A percentile compares a stretch with the other conserved stretches of the same genome.
Evolutionary conservation across 2,329 filamentous ascomycete genomes (phyloP).

Genomic region (Penicillium sp.): DNA sequence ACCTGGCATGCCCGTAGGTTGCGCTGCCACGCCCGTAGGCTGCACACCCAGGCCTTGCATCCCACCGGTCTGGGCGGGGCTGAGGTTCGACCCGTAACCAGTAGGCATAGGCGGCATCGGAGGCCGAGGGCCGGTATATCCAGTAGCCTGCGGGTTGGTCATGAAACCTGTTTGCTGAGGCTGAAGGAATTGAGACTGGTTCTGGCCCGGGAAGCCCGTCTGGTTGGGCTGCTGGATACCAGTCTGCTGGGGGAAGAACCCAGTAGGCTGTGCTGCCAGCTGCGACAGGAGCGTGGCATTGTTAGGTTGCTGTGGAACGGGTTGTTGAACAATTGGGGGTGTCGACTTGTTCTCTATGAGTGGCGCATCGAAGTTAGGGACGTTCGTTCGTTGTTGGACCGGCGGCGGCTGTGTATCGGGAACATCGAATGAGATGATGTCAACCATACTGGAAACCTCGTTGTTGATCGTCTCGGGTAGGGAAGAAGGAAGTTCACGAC

Average conservation of each 20-base stretch:
- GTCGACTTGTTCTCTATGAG: slow-evolving; percentile 48
- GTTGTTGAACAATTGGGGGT: slow-evolving; percentile 59
- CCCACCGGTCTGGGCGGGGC: slow-evolving; percentile 65
- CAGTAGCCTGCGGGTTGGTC: slow-evolving; percentile 69
- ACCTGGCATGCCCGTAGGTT: slow-evolving; percentile 87
- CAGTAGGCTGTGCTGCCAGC: slow-evolving; percentile 53
- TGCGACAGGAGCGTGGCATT: slow-evolving; percentile 61
- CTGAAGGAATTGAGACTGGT: slow-evolving; percentile 57
- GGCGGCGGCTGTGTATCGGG: slow-evolving; percentile 64
- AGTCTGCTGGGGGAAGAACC: slow-evolving; percentile 61
- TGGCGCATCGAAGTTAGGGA: slow-evolving; percentile 65
- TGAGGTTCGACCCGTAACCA: slow-evolving; percentile 61
- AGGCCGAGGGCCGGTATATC: slow-evolving; percentile 75
- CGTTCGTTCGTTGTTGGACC: slow-evolving; percentile 58
- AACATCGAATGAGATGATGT: slow-evolving; percentile 95
- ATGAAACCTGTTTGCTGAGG: slow-evolving; percentile 69
- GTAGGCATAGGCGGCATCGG: slow-evolving; percentile 83
- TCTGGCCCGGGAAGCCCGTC: slow-evolving; percentile 46
- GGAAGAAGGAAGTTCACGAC: slow-evolving; percentile 70
- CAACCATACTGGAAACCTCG: slow-evolving; percentile 98
- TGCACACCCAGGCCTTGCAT: slow-evolving; percentile 72
- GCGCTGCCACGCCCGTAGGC: slow-evolving; percentile 83
- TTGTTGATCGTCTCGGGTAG: slow-evolving; percentile 88
- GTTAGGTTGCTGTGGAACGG: slow-evolving; percentile 68
- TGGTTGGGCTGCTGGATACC: slow-evolving; percentile 61